Evolutionary conservation across 2,329 filamentous ascomycete species (phyloP).

Genomic region (Colletotrichum liriopes): DNA sequence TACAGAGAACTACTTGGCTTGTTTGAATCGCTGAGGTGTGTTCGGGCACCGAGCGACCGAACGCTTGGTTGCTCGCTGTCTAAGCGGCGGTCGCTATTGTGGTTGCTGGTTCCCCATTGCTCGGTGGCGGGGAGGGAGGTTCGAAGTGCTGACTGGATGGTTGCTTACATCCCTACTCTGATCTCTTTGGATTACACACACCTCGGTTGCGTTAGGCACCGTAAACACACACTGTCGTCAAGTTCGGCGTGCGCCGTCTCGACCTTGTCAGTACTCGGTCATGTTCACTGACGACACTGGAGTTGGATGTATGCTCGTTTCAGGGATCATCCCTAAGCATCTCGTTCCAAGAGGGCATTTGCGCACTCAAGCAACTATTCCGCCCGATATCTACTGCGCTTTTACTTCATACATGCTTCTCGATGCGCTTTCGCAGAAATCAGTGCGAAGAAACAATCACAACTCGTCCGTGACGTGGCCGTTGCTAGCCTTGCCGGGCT

Average conservation of each 20-base stretch:
- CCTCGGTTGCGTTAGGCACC: background rate
- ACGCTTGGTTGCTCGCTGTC: background rate
- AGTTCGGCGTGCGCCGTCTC: background rate
- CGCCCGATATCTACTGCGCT: constrained; percentile 20
- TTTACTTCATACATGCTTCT: constrained; percentile 25
- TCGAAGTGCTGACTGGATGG: background rate
- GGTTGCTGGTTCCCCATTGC: background rate
- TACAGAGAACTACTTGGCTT: background rate
- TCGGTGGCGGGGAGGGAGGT: background rate
- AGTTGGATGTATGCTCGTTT: background rate
- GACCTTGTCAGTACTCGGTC: too few species aligned
- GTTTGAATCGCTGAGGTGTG: background rate
- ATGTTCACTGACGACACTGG: background rate
- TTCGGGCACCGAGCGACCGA: background rate
- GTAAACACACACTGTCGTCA: background rate
- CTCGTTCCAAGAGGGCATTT: background rate
- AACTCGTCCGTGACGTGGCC: constrained; percentile 63
- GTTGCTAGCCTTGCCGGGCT: constrained; percentile 61
- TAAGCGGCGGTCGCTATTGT: background rate
- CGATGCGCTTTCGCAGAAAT: background rate
- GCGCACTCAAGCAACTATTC: background rate
- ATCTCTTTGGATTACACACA: background rate
- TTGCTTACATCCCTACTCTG: background rate
- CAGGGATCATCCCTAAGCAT: background rate
- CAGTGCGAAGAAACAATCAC: constrained; percentile 48